Percentiles rank a stretch among this genome's conserved stretches.
Conservation (phyloP, 768 basidiomycete genomes). For the Mycena haematopus region DNA sequence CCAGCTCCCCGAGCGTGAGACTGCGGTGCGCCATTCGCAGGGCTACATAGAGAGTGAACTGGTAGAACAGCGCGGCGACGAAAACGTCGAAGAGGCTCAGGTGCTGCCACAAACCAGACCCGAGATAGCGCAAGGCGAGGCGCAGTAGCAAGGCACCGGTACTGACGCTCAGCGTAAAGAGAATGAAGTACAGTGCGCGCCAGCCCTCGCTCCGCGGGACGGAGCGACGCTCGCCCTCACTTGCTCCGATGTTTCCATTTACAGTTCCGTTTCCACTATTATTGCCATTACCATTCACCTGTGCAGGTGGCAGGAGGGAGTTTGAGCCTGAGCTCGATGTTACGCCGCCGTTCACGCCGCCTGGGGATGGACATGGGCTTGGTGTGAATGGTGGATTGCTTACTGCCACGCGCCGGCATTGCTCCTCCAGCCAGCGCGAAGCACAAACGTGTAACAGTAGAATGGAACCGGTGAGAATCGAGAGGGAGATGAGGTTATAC, state of each 20-base stretch:
- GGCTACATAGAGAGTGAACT: constrained; percentile 88
- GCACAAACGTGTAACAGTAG: constrained; percentile 80
- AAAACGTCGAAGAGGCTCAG: constrained; percentile 78
- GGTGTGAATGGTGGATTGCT: neutral
- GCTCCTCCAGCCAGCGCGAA: constrained; percentile 75
- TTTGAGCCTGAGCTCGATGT: neutral
- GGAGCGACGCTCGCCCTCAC: constrained; percentile 75
- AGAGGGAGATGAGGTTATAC: constrained; percentile 77
- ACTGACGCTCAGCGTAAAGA: constrained; percentile 66
- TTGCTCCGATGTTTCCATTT: constrained; percentile 29
- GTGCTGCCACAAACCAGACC: constrained; percentile 73
- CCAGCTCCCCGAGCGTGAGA: constrained; percentile 94
- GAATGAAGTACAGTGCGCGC: constrained; percentile 66
- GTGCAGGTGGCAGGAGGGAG: constrained; percentile 13
- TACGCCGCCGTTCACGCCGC: neutral
- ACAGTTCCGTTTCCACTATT: constrained; percentile 26
- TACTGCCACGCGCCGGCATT: constrained; percentile 34
- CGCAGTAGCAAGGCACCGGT: constrained; percentile 56
- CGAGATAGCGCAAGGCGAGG: constrained; percentile 46
- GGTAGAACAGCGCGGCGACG: constrained; percentile 81
- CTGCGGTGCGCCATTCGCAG: constrained; percentile 91
- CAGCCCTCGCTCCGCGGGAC: constrained; percentile 77
- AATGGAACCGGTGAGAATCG: constrained; percentile 81
- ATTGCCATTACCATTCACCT: constrained; percentile 30
- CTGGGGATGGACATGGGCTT: neutral